Evolutionary conservation across 2,329 filamentous ascomycete genomes (phyloP).

Genomic region (Epichloe aotearoae): DNA sequence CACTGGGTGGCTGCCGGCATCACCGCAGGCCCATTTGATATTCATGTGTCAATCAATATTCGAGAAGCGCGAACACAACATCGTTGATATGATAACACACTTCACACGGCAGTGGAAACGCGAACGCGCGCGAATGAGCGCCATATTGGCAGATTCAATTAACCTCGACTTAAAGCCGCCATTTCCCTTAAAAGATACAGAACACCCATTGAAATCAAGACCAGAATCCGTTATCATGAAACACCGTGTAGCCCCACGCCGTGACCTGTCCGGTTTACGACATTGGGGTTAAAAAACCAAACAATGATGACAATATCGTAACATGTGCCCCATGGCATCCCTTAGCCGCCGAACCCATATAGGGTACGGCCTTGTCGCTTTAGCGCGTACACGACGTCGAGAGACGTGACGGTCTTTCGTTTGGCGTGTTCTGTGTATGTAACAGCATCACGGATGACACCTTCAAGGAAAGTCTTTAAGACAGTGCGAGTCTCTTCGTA

Average conservation of each 20-base stretch:
- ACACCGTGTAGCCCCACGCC: conserved; percentile 19
- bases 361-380: conserved; percentile 63
- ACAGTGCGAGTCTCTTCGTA: conserved; percentile 69
- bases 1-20: no score
- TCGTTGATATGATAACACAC: no score
- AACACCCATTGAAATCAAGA: conserved; percentile 18
- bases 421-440: conserved; percentile 72
- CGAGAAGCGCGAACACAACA: no score
- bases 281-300: background rate
- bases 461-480: conserved; percentile 65
- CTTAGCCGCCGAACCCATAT: conserved; percentile 79
- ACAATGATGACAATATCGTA: conserved; percentile 19
- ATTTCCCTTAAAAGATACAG: conserved; percentile 28
- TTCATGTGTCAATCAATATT: no score
- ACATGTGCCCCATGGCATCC: conserved; percentile 15
- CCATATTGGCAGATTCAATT: conserved; percentile 19
- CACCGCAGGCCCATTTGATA: no score
- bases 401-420: conserved; percentile 64
- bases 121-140: conserved; percentile 6
- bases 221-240: conserved; percentile 23
- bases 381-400: conserved; percentile 54
- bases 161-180: conserved; percentile 17
- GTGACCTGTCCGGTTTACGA: background rate
- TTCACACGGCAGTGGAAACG: background rate
- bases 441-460: conserved; percentile 63